Conservation (phyloP, 1,139 yeast genomes). For the Hyphopichia buzzinii region DNA sequence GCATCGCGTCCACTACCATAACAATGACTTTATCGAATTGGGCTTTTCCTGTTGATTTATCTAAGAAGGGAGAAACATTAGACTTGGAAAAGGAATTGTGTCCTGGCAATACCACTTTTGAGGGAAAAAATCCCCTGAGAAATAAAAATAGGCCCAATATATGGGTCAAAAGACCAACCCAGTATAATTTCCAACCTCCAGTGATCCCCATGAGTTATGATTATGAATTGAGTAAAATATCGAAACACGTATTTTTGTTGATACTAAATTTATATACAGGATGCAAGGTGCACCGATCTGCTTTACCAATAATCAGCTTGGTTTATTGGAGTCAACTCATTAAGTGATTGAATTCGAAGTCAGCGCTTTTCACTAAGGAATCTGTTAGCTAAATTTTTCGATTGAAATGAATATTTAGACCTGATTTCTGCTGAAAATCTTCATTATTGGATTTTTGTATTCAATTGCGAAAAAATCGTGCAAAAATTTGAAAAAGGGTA, state of each 20-base stretch:
- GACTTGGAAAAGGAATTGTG: slow-evolving; percentile 27
- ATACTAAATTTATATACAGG: background rate
- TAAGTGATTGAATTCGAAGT: no score
- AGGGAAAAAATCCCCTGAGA: slow-evolving; percentile 85
- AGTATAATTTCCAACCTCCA: slow-evolving; percentile 6
- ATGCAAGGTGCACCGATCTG: no score
- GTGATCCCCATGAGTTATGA: no score
- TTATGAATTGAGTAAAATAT: no score
- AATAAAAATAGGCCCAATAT: slow-evolving; percentile 58
- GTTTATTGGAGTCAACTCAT: background rate
- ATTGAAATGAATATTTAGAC: no score
- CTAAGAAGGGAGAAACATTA: slow-evolving; percentile 17
- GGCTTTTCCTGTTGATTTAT: slow-evolving; percentile 23
- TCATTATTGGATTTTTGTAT: no score
- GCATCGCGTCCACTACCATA: slow-evolving; percentile 89
- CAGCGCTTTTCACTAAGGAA: no score
- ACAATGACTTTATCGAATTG: slow-evolving; percentile 68
- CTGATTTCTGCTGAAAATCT: no score
- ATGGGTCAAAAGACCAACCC: slow-evolving; percentile 18
- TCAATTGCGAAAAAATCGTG: no score
- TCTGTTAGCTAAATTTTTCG: no score
- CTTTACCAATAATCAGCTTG: background rate
- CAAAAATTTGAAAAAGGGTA: no score
- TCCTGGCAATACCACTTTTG: slow-evolving; percentile 72
- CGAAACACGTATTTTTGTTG: no score